Percentiles rank a stretch among this genome's conserved stretches.
phyloP scores from a whole-genome alignment of 208 protist species.

The Tetramitus jugosus region DNA sequence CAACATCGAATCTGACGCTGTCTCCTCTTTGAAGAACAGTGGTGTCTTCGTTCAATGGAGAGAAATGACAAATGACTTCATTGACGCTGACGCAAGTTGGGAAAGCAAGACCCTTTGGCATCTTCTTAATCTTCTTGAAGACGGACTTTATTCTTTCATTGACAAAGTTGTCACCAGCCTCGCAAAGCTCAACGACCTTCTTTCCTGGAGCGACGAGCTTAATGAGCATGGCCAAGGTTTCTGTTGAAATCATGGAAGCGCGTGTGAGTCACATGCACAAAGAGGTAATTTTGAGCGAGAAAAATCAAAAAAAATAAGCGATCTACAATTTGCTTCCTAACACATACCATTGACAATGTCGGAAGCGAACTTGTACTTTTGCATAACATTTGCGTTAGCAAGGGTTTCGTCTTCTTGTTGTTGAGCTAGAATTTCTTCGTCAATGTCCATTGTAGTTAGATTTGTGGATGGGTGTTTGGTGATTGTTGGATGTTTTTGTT shows the following conservation, averaged over 20 bases:
- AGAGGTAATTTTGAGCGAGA: background rate
- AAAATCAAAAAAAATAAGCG: background rate
- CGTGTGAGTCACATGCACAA: background rate
- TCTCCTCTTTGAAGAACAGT: conserved; percentile 62
- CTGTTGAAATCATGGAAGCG: background rate
- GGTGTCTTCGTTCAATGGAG: conserved; percentile 74
- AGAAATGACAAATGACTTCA: conserved; percentile 93
- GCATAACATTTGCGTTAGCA: conserved; percentile 85
- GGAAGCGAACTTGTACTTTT: conserved; percentile 91
- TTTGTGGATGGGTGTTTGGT: too few species aligned
- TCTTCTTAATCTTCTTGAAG: conserved; percentile 45
- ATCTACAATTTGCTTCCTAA: background rate
- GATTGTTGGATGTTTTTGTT: too few species aligned
- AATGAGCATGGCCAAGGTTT: background rate
- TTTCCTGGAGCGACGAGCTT: background rate
- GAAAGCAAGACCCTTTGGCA: conserved; percentile 96
- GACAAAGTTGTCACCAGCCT: conserved; percentile 3
- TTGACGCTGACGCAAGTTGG: conserved; percentile 97
- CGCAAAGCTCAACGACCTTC: background rate
- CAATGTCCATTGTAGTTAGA: too few species aligned
- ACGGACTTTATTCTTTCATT: background rate
- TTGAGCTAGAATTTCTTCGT: too few species aligned
- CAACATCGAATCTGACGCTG: conserved; percentile 97
- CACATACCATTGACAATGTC: conserved; percentile 81
- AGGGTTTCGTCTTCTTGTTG: conserved; percentile 79